Conservation (phyloP, 805 yeast species). For the Yarrowia sp. region DNA sequence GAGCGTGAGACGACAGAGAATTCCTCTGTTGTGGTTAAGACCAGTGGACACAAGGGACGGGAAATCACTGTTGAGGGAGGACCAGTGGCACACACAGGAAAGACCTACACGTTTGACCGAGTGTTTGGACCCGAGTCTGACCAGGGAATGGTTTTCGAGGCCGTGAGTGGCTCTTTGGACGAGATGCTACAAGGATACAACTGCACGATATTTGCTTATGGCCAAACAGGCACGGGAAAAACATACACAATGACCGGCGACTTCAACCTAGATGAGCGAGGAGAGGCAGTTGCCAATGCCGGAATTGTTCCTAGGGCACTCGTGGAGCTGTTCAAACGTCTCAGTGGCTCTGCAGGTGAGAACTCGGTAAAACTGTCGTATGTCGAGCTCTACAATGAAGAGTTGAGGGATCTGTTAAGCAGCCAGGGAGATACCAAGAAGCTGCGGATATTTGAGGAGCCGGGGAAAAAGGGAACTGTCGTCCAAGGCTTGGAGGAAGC, state of each 20-base stretch:
- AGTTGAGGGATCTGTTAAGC: conserved; percentile 69
- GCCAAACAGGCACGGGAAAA: conserved; percentile 94
- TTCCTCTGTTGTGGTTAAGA: conserved; percentile 61
- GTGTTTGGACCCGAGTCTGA: conserved; percentile 61
- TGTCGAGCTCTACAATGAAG: conserved; percentile 86
- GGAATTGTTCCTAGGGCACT: conserved; percentile 69
- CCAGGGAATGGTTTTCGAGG: conserved; percentile 65
- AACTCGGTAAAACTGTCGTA: conserved; percentile 77
- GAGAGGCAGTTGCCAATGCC: conserved; percentile 53
- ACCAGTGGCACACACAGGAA: conserved; percentile 32
- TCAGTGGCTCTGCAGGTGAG: conserved; percentile 56
- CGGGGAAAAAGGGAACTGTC: conserved; percentile 52
- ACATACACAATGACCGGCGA: conserved; percentile 71
- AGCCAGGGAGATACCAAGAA: conserved; percentile 54
- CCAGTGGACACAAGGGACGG: conserved; percentile 34
- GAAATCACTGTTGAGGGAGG: conserved; percentile 29
- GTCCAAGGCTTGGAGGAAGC: conserved; percentile 66
- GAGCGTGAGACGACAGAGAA: conserved; percentile 62
- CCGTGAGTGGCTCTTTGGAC: conserved; percentile 54
- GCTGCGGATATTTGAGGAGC: conserved; percentile 62
- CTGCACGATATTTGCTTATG: conserved; percentile 91
- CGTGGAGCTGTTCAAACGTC: conserved; percentile 58
- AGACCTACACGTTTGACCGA: conserved; percentile 63
- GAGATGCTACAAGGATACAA: conserved; percentile 68
- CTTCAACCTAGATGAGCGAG: conserved; percentile 17